Conservation (phyloP, 2,329 filamentous ascomycete genomes). For the Lasiodiplodia gonubiensis region DNA sequence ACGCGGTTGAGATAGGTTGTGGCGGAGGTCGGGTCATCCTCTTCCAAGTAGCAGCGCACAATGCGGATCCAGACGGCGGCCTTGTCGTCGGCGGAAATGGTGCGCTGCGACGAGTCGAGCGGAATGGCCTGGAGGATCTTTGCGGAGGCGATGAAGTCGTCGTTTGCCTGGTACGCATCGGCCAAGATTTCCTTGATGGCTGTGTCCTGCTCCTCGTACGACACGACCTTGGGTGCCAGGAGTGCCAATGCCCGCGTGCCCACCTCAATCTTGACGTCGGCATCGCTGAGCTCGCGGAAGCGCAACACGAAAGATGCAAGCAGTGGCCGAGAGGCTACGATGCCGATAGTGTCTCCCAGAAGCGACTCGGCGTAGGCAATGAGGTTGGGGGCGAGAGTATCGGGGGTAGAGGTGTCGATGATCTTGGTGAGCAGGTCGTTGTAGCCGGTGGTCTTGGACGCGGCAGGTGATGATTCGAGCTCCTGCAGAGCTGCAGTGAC, state of each 20-base stretch:
- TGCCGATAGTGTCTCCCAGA: conserved; percentile 71
- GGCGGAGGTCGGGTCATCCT: conserved; percentile 84
- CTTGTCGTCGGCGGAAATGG: conserved; percentile 80
- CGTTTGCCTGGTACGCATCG: conserved; percentile 78
- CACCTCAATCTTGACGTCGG: conserved; percentile 74
- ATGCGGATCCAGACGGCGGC: conserved; percentile 91
- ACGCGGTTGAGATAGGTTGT: conserved; percentile 91
- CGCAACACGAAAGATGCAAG: conserved; percentile 69
- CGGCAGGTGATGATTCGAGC: conserved; percentile 55
- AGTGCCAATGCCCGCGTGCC: conserved; percentile 74
- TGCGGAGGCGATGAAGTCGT: conserved; percentile 81
- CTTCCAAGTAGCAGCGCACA: conserved; percentile 90
- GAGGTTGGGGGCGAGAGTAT: conserved; percentile 64
- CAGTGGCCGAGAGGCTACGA: conserved; percentile 75
- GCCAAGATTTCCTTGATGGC: conserved; percentile 80
- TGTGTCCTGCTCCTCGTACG: conserved; percentile 85
- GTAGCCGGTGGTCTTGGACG: conserved; percentile 62
- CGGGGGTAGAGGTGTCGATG: conserved; percentile 52
- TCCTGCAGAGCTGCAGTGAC: conserved; percentile 56
- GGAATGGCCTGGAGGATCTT: conserved; percentile 81
- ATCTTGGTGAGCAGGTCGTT: conserved; percentile 63
- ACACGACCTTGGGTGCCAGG: conserved; percentile 70
- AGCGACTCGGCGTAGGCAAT: conserved; percentile 71
- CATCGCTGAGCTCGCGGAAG: conserved; percentile 65
- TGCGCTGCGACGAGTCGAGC: conserved; percentile 85